Conservation (phyloP, 2,329 filamentous ascomycete species). For the Gnomoniopsis smithogilvyi region DNA sequence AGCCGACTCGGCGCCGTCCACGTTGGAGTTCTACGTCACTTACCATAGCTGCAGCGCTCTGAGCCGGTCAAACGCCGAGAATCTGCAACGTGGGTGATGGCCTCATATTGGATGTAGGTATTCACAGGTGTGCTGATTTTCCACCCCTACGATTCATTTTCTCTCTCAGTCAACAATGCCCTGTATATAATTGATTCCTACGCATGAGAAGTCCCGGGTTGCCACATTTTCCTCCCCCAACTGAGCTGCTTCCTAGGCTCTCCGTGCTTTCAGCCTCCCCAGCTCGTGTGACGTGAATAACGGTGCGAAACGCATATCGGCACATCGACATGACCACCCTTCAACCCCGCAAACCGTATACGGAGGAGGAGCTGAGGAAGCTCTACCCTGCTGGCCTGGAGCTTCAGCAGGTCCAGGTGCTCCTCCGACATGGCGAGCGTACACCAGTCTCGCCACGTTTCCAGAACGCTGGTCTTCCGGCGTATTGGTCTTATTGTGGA, state of each 20-base stretch:
- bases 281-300: too few relatives aligned
- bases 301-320: background rate
- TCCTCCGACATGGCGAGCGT: slow-evolving; percentile 76
- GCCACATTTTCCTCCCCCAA: too few relatives aligned
- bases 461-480: slow-evolving; percentile 65
- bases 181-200: background rate
- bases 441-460: slow-evolving; percentile 88
- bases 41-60: too few relatives aligned
- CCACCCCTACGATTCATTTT: background rate
- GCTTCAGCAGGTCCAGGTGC: slow-evolving; percentile 85
- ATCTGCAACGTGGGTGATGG: too few relatives aligned
- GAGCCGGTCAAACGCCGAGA: too few relatives aligned
- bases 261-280: too few relatives aligned
- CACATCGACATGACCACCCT: slow-evolving; percentile 70
- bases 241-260: too few relatives aligned
- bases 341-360: slow-evolving; percentile 71
- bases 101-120: too few relatives aligned
- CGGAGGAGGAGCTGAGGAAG: slow-evolving; percentile 70
- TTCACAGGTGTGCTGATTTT: background rate
- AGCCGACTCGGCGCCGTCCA: too few relatives aligned
- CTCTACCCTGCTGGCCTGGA: slow-evolving; percentile 80
- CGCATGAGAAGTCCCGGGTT: too few relatives aligned
- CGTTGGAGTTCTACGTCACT: too few relatives aligned
- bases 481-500: slow-evolving; percentile 88
- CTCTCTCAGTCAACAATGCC: background rate